Conservation (phyloP, 805 yeast species). For the Peterozyma toletana region DNA sequence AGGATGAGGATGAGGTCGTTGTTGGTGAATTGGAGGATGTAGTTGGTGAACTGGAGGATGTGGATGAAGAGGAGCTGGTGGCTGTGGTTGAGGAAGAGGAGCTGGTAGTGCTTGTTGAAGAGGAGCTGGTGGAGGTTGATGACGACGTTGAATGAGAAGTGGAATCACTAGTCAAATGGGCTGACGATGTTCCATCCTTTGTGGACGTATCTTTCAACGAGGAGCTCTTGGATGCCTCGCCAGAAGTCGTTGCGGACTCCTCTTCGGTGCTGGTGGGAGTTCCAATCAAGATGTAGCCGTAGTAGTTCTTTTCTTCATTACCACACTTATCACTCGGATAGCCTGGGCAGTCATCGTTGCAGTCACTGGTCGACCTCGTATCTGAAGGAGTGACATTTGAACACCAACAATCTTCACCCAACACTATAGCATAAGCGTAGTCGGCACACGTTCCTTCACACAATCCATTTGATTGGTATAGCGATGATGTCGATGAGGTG, state of each 20-base stretch:
- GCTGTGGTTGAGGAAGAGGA: slow-evolving; percentile 18
- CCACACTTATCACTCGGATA: slow-evolving; percentile 35
- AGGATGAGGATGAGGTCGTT: slow-evolving; percentile 10
- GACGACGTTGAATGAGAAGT: slow-evolving; percentile 18
- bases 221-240: not conserved
- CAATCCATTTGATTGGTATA: slow-evolving; percentile 29
- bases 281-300: slow-evolving; percentile 14
- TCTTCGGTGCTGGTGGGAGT: not conserved
- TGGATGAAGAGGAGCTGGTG: slow-evolving; percentile 13
- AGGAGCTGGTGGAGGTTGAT: slow-evolving; percentile 15
- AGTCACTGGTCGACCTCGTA: slow-evolving; percentile 26
- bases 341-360: slow-evolving; percentile 37
- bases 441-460: slow-evolving; percentile 34
- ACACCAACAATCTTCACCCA: slow-evolving; percentile 40
- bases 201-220: slow-evolving; percentile 18
- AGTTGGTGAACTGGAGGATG: not conserved
- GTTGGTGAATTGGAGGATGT: slow-evolving; percentile 9
- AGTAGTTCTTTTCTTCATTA: slow-evolving; percentile 10
- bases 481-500: slow-evolving; percentile 7
- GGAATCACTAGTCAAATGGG: too few species aligned
- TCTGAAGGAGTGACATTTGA: slow-evolving; percentile 33
- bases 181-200: slow-evolving; percentile 20
- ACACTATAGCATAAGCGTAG: slow-evolving; percentile 36
- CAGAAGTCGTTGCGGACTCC: not conserved
- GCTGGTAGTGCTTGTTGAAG: too few species aligned